phyloP scores from a whole-genome alignment of 2,329 filamentous ascomycete genomes.

The Drechslera avenae region DNA sequence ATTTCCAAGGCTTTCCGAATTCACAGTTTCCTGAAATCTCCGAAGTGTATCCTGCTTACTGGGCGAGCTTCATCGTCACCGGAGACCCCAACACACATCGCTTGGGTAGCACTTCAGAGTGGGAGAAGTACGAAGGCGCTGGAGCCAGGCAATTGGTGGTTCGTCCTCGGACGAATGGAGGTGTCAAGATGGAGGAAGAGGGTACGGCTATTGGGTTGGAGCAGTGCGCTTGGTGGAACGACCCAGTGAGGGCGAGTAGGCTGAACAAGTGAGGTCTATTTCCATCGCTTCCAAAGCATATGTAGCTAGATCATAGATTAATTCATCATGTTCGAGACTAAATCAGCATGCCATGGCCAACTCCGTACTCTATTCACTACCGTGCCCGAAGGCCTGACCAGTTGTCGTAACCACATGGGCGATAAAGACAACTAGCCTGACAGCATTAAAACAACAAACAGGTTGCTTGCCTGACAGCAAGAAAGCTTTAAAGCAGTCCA shows the following conservation, averaged over 20 bases:
- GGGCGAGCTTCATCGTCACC: constrained; percentile 44
- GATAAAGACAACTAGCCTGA: no score
- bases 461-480: no score
- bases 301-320: no score
- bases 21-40: constrained; percentile 39
- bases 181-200: constrained; percentile 35
- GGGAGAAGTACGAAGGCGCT: constrained; percentile 35
- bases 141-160: constrained; percentile 30
- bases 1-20: constrained; percentile 38
- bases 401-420: no score
- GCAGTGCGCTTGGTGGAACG: constrained; percentile 43
- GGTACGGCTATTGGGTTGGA: constrained; percentile 32
- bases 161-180: constrained; percentile 28
- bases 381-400: no score
- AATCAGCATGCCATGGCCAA: no score
- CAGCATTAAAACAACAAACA: no score
- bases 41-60: constrained; percentile 42
- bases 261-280: constrained; percentile 33
- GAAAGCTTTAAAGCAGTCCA: no score
- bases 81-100: constrained; percentile 43
- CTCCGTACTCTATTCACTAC: no score
- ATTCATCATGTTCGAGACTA: no score
- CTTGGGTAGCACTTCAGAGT: constrained; percentile 27
- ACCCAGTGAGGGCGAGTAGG: constrained; percentile 34
- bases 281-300: no score